phyloP scores from a whole-genome alignment of 2,329 filamentous ascomycete species.

The Ophiocordyceps camponoti-leonardi region DNA sequence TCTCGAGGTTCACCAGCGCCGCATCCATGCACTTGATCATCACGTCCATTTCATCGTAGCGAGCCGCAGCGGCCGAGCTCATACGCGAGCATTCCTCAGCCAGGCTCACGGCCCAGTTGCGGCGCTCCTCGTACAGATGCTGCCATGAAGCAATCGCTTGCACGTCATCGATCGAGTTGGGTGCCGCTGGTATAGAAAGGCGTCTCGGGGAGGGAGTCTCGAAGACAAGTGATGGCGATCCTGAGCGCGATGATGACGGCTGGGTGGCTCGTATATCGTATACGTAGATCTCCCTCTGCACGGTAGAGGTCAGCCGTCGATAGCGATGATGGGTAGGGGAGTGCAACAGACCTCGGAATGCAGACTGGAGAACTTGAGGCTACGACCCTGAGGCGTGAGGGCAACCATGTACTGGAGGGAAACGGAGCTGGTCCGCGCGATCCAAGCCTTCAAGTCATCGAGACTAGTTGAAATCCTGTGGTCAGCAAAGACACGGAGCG shows the following conservation, averaged over 20 bases:
- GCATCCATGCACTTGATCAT: slow-evolving; percentile 70
- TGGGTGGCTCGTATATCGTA: slow-evolving; percentile 71
- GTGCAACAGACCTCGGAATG: slow-evolving; percentile 50
- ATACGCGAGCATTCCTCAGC: slow-evolving; percentile 52
- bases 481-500: slow-evolving; percentile 1
- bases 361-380: slow-evolving; percentile 64
- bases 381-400: slow-evolving; percentile 70
- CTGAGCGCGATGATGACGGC: slow-evolving; percentile 25
- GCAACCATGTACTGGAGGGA: slow-evolving; percentile 66
- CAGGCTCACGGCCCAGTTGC: slow-evolving; percentile 60
- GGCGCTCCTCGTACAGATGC: slow-evolving; percentile 63
- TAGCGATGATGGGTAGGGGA: neutral
- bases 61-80: slow-evolving; percentile 41
- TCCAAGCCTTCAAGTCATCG: slow-evolving; percentile 72
- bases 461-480: slow-evolving; percentile 31
- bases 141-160: slow-evolving; percentile 79
- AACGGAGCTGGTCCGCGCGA: slow-evolving; percentile 58
- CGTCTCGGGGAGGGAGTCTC: slow-evolving; percentile 34
- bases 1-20: slow-evolving; percentile 70
- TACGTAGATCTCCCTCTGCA: slow-evolving; percentile 71
- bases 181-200: slow-evolving; percentile 46
- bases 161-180: slow-evolving; percentile 68
- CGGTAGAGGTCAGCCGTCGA: neutral
- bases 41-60: slow-evolving; percentile 56
- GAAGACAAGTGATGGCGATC: slow-evolving; percentile 24